A percentile compares a stretch with the other conserved stretches of the same genome.
phyloP scores from a whole-genome alignment of 2,329 filamentous ascomycete genomes.

The Pochonia chlamydosporia region DNA sequence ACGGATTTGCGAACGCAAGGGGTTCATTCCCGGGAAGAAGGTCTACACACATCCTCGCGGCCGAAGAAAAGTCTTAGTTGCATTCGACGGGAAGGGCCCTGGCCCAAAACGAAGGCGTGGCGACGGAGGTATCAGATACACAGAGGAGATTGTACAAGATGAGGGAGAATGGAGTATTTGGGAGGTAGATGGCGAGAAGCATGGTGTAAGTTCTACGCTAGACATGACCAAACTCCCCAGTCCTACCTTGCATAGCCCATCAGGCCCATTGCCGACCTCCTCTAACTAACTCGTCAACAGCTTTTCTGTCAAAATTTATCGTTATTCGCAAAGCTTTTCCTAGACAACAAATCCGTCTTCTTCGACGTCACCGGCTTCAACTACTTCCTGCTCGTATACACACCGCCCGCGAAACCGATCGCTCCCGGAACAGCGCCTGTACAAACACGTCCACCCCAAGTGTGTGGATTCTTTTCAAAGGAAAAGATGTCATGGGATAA shows the following conservation, averaged over 20 bases:
- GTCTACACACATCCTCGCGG: constrained; percentile 62
- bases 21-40: constrained; percentile 57
- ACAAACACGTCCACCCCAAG: constrained; percentile 26
- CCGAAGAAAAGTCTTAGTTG: constrained; percentile 32
- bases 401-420: constrained; percentile 30
- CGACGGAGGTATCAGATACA: constrained; percentile 29
- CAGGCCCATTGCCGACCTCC: too few species aligned
- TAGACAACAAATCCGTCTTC: constrained; percentile 97
- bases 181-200: constrained; percentile 84
- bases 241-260: too few species aligned
- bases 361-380: constrained; percentile 94
- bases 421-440: constrained; percentile 6
- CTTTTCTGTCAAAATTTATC: constrained; percentile 94
- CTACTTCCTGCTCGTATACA: constrained; percentile 86
- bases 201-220: constrained; percentile 51
- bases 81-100: constrained; percentile 22
- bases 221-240: too few species aligned
- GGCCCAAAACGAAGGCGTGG: constrained; percentile 32
- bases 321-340: constrained; percentile 93
- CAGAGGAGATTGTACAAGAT: constrained; percentile 42
- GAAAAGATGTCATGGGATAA: constrained; percentile 99
- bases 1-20: constrained; percentile 47
- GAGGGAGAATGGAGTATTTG: constrained; percentile 79
- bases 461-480: constrained; percentile 97
- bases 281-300: constrained; percentile 27